Percentiles rank a stretch among this genome's conserved stretches.
These are phyloP conservation scores for Collybia nuda DNA, from an alignment of 768 basidiomycete genomes.

Conservation along the genomic window DNA sequence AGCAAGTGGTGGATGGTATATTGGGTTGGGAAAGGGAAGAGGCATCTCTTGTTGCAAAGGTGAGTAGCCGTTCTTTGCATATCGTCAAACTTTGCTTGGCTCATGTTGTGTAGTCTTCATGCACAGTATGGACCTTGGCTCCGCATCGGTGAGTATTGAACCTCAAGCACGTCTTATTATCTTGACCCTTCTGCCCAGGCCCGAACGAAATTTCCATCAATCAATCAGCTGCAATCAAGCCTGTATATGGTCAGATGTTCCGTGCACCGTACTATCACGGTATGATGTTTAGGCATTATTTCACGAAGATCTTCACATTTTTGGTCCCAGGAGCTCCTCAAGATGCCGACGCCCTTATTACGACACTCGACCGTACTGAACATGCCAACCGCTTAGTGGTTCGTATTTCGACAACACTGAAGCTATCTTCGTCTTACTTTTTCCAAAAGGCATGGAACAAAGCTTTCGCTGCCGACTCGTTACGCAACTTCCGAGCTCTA, in stretches of 20 bases:
- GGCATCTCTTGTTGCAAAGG: conserved; percentile 12
- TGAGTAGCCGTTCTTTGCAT: not conserved
- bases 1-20: conserved; percentile 30
- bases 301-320: not conserved
- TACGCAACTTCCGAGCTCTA: not conserved
- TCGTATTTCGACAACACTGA: too few relatives aligned
- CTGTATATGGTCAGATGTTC: conserved; percentile 2
- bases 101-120: not conserved
- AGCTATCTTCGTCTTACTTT: too few relatives aligned
- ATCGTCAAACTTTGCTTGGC: not conserved
- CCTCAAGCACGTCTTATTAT: not conserved
- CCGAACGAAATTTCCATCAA: conserved; percentile 5
- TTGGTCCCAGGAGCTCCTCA: conserved; percentile 4
- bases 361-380: conserved; percentile 8
- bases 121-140: conserved; percentile 1
- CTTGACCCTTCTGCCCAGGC: not conserved
- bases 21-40: conserved; percentile 14
- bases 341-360: conserved; percentile 18
- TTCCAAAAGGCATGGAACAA: not conserved
- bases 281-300: not conserved
- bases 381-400: conserved; percentile 10
- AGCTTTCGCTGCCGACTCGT: not conserved
- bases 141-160: not conserved
- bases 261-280: not conserved
- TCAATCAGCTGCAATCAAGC: not conserved